Evolutionary conservation across 2,329 filamentous ascomycete genomes (phyloP).

Genomic region (Aspergillus vadensis): DNA sequence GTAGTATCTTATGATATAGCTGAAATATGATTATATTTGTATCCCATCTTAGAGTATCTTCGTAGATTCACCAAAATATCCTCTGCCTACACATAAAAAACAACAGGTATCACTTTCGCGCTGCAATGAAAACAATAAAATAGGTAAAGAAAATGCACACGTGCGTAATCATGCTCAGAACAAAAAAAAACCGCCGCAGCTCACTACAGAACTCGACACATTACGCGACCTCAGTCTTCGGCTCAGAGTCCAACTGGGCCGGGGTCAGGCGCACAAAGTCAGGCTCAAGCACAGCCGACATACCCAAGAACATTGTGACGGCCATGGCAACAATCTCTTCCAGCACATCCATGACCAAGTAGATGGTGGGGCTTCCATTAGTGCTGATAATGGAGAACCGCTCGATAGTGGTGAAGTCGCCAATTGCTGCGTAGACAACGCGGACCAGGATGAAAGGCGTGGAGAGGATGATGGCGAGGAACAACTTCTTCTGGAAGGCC

Average conservation of each 20-base stretch:
- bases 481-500: conserved; percentile 30
- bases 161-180: too few species aligned
- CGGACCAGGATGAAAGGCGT: conserved; percentile 31
- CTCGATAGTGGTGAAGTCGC: conserved; percentile 19
- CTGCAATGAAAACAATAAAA: too few species aligned
- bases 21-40: too few species aligned
- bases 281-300: conserved; percentile 20
- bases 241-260: background rate
- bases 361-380: conserved; percentile 28
- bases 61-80: too few species aligned
- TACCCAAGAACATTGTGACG: conserved; percentile 23
- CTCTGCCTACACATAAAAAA: too few species aligned
- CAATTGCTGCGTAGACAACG: conserved; percentile 29
- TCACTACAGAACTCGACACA: background rate
- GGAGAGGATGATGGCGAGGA: conserved; percentile 29
- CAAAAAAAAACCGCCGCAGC: too few species aligned
- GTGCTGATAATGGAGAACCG: conserved; percentile 11
- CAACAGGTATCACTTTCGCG: too few species aligned
- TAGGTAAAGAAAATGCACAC: too few species aligned
- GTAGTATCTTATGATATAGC: too few species aligned
- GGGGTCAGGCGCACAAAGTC: conserved; percentile 8
- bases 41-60: too few species aligned
- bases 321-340: conserved; percentile 32
- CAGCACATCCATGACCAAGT: conserved; percentile 34
- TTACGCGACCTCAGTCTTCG: background rate